A percentile compares a stretch with the other conserved stretches of the same genome.
Conservation (phyloP, 2,329 filamentous ascomycete species). For the Arthrobotrys entomopaga region DNA sequence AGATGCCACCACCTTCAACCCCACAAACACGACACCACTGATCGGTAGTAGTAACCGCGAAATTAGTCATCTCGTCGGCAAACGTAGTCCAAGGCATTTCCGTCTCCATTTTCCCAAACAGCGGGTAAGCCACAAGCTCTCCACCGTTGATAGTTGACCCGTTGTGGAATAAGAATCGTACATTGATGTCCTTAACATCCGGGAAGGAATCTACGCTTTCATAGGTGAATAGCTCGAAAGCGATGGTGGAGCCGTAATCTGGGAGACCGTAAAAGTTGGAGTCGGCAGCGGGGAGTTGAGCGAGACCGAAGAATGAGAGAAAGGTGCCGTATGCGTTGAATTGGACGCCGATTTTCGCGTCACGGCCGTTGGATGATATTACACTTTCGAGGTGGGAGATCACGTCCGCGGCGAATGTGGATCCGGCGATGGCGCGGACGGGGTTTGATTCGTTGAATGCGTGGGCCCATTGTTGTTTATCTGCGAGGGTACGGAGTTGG, state of each 20-base stretch:
- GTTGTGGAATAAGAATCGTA: slow-evolving; percentile 70
- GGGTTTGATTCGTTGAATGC: slow-evolving; percentile 59
- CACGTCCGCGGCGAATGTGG: slow-evolving; percentile 64
- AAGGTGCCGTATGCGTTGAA: slow-evolving; percentile 67
- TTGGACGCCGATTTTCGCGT: slow-evolving; percentile 63
- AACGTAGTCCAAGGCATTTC: slow-evolving; percentile 56
- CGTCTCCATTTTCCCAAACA: slow-evolving; percentile 63
- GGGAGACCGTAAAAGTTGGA: slow-evolving; percentile 77
- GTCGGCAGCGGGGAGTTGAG: slow-evolving; percentile 65
- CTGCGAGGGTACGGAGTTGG: slow-evolving; percentile 77
- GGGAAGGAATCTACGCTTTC: slow-evolving; percentile 58
- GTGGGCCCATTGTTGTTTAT: slow-evolving; percentile 78
- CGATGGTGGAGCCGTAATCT: slow-evolving; percentile 83
- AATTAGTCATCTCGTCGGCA: slow-evolving; percentile 52
- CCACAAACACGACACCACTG: slow-evolving; percentile 48
- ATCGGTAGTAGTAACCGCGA: slow-evolving; percentile 28
- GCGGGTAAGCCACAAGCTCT: slow-evolving; percentile 65
- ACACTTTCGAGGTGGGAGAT: slow-evolving; percentile 33
- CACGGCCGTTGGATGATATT: slow-evolving; percentile 30
- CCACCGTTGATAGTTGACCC: slow-evolving; percentile 62
- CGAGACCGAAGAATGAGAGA: slow-evolving; percentile 68
- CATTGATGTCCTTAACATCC: slow-evolving; percentile 63
- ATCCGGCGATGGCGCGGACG: slow-evolving; percentile 67
- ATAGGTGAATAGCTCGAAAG: slow-evolving; percentile 76
- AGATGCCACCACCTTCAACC: slow-evolving; percentile 23